A percentile compares a stretch with the other conserved stretches of the same genome.
Conservation (phyloP, 2,329 filamentous ascomycete species). For the Trichoderma pleuroti region DNA sequence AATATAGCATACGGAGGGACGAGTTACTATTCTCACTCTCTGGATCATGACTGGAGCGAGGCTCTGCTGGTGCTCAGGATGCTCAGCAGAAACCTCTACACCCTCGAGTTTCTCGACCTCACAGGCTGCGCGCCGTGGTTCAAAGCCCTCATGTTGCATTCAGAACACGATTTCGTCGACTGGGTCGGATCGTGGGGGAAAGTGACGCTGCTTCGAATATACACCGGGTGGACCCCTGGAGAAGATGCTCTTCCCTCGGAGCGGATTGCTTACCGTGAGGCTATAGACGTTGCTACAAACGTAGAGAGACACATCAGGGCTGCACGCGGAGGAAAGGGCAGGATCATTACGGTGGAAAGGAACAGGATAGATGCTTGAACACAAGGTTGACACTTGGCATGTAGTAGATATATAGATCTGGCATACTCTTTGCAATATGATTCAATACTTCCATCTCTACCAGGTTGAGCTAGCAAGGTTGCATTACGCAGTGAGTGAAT, state of each 20-base stretch:
- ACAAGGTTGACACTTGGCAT: too few relatives aligned
- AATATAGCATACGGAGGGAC: conserved; percentile 53
- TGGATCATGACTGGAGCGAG: conserved; percentile 59
- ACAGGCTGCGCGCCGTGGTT: conserved; percentile 58
- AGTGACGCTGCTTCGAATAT: conserved; percentile 44
- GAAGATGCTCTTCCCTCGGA: conserved; percentile 35
- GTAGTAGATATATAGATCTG: background rate
- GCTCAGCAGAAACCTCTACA: conserved; percentile 53
- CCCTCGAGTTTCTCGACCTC: conserved; percentile 59
- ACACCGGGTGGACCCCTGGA: conserved; percentile 40
- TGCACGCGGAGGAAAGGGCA: conserved; percentile 46
- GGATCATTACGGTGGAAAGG: conserved; percentile 48
- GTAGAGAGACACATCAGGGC: conserved; percentile 48
- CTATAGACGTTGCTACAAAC: conserved; percentile 36
- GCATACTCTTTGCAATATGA: background rate
- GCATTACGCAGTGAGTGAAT: background rate
- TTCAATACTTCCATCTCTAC: background rate
- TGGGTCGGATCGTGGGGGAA: conserved; percentile 55
- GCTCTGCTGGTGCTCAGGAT: conserved; percentile 53
- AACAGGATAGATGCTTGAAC: conserved; percentile 29
- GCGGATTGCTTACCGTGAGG: conserved; percentile 33
- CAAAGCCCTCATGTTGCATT: conserved; percentile 42
- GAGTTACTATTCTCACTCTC: conserved; percentile 53
- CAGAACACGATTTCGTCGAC: conserved; percentile 48
- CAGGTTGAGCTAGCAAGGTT: background rate